Evolutionary conservation across 2,329 filamentous ascomycete species (phyloP).

Genomic region (Cryphonectria radicalis): DNA sequence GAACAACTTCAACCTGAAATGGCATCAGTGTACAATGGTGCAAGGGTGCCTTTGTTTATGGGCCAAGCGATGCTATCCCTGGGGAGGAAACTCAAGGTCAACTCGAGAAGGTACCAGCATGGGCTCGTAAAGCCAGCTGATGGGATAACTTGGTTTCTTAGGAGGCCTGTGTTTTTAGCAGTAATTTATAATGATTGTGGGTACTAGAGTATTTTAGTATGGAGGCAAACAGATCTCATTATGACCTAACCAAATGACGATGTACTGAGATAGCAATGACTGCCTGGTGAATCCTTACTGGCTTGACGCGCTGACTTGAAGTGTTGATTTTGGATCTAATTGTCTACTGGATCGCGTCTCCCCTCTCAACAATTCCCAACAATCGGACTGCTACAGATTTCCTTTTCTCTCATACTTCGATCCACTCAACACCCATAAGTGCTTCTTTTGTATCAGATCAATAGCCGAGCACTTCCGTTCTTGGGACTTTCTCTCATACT

Average conservation of each 20-base stretch:
- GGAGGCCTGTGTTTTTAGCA: not conserved
- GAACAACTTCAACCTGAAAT: not conserved
- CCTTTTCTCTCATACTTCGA: not conserved
- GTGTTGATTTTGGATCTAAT: not conserved
- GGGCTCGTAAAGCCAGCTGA: not conserved
- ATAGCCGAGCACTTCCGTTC: too few species aligned
- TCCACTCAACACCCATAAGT: not conserved
- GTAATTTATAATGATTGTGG: not conserved
- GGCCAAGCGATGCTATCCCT: not conserved
- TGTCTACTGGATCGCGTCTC: too few species aligned
- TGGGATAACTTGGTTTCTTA: not conserved
- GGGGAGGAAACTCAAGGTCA: not conserved
- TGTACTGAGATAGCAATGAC: not conserved
- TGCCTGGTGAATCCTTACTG: too few species aligned
- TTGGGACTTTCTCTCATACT: too few species aligned
- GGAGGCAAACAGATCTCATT: not conserved
- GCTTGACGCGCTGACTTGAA: not conserved
- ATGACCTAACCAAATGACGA: not conserved
- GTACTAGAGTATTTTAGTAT: not conserved
- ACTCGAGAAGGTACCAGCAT: not conserved
- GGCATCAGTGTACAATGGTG: not conserved
- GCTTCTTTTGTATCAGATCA: not conserved
- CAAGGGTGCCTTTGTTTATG: not conserved
- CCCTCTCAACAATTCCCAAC: too few species aligned
- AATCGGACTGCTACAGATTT: not conserved